Evolutionary conservation across 2,329 filamentous ascomycete genomes (phyloP).

Genomic region (Leptosphaerulina australis): DNA sequence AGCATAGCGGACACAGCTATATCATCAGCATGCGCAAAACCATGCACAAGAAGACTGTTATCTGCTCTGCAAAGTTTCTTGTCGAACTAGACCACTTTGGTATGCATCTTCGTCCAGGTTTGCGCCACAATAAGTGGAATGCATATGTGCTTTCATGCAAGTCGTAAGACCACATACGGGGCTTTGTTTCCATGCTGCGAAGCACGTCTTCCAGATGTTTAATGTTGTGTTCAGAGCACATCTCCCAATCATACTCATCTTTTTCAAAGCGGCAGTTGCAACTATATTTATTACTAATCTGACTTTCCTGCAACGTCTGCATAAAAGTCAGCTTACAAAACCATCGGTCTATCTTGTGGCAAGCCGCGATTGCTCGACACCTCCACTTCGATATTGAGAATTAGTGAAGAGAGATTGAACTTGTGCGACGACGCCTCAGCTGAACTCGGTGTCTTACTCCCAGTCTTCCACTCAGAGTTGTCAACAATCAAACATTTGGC

Average conservation of each 20-base stretch:
- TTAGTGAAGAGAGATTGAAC: neutral
- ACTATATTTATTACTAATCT: neutral
- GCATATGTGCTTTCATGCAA: constrained; percentile 6
- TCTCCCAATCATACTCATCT: neutral
- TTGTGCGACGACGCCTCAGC: constrained; percentile 6
- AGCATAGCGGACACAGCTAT: neutral
- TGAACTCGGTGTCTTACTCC: constrained; percentile 13
- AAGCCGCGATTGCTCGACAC: neutral
- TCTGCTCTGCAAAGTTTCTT: neutral
- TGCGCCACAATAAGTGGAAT: constrained; percentile 9
- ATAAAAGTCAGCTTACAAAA: neutral
- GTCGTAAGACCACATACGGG: constrained; percentile 14
- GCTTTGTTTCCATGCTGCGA: constrained; percentile 12
- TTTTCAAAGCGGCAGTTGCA: neutral
- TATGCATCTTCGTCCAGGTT: constrained; percentile 8
- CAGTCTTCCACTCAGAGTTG: constrained; percentile 9
- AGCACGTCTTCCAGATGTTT: constrained; percentile 1
- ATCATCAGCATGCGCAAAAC: neutral
- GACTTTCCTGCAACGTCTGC: neutral
- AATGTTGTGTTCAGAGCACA: neutral
- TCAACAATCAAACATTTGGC: no score
- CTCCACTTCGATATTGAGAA: neutral
- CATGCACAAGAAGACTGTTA: neutral
- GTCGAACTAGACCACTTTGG: constrained; percentile 1
- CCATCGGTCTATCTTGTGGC: neutral